Evolutionary conservation across 768 basidiomycete species (phyloP).

Genomic region (Coprinopsis strossmayeri): DNA sequence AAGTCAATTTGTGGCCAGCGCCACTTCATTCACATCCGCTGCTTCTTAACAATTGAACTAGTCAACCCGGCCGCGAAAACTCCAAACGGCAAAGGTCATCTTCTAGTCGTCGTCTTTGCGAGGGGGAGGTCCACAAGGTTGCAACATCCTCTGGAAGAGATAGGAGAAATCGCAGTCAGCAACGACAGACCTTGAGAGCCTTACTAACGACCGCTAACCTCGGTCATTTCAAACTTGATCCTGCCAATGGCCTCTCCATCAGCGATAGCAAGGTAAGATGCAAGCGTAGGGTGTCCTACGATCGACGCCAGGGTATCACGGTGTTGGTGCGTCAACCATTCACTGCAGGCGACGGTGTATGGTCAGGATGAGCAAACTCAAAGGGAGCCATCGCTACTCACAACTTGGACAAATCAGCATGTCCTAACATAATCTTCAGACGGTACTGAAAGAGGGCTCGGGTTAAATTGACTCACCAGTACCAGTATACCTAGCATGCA

Average conservation of each 20-base stretch:
- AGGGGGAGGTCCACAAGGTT: constrained; percentile 90
- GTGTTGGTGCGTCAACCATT: constrained; percentile 97
- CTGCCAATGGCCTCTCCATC: constrained; percentile 92
- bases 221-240: constrained; percentile 89
- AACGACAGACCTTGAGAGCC: no score
- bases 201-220: constrained; percentile 46
- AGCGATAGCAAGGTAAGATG: constrained; percentile 85
- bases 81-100: neutral
- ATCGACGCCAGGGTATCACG: constrained; percentile 93
- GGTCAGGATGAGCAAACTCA: no score
- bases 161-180: constrained; percentile 7
- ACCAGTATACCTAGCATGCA: constrained; percentile 93
- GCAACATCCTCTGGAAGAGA: constrained; percentile 73
- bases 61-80: neutral
- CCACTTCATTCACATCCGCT: neutral
- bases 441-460: constrained; percentile 3
- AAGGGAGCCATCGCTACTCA: constrained; percentile 32
- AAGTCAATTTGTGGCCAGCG: neutral
- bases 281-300: constrained; percentile 81
- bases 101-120: constrained; percentile 75
- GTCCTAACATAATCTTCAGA: constrained; percentile 45
- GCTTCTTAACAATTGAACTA: neutral
- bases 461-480: constrained; percentile 58
- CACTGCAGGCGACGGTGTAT: constrained; percentile 43
- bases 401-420: constrained; percentile 97